Evolutionary conservation across 2,329 filamentous ascomycete species (phyloP).

Genomic region (Helotiales sp.): DNA sequence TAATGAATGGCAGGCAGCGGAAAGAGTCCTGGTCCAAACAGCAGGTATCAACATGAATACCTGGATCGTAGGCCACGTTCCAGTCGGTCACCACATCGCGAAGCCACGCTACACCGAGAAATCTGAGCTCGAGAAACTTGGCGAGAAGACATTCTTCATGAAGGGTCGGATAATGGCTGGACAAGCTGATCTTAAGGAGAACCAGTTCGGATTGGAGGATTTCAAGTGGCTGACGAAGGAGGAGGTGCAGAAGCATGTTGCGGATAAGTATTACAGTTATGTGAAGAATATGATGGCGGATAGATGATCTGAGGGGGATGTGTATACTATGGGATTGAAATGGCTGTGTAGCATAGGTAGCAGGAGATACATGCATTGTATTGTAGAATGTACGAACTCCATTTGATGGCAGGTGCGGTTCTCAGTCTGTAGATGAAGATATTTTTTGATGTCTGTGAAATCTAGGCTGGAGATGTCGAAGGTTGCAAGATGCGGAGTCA

Average conservation of each 20-base stretch:
- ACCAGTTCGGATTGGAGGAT: constrained; percentile 71
- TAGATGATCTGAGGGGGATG: constrained; percentile 49
- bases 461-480: too few species aligned
- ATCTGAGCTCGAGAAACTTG: constrained; percentile 44
- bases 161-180: constrained; percentile 96
- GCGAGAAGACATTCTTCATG: constrained; percentile 91
- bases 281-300: constrained; percentile 84
- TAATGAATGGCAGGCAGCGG: constrained; percentile 65
- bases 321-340: constrained; percentile 4
- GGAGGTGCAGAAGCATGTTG: constrained; percentile 72
- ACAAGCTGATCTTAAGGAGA: constrained; percentile 78
- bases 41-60: constrained; percentile 97
- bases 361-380: constrained; percentile 6
- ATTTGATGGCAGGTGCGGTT: background rate
- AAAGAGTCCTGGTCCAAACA: constrained; percentile 72
- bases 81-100: constrained; percentile 75
- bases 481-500: too few species aligned
- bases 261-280: constrained; percentile 67
- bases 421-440: too few species aligned
- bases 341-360: constrained; percentile 14
- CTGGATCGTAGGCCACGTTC: constrained; percentile 91
- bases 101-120: constrained; percentile 49
- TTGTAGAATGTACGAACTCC: constrained; percentile 21
- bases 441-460: too few species aligned
- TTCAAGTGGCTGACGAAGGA: constrained; percentile 93